A percentile compares a stretch with the other conserved stretches of the same genome.
Evolutionary conservation across 192 early-diverging fungal species (phyloP).

Genomic region (Phlyctochytrium bullatum): DNA sequence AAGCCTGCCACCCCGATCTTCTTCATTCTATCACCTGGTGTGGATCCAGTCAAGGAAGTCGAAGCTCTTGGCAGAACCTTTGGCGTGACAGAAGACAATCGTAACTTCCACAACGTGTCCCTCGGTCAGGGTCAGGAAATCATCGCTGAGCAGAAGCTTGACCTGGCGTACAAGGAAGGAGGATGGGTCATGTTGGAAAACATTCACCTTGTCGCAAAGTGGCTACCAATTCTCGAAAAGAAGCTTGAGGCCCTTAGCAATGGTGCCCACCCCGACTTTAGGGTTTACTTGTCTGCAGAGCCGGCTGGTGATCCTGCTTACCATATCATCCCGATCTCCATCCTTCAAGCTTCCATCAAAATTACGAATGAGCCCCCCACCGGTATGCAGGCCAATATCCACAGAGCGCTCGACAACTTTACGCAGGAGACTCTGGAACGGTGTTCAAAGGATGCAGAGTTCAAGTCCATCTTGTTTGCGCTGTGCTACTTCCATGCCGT

Average conservation of each 20-base stretch:
- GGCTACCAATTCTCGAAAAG: slow-evolving; percentile 63
- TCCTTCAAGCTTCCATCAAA: slow-evolving; percentile 65
- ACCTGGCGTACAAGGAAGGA: slow-evolving; percentile 58
- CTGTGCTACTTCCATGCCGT: slow-evolving; percentile 69
- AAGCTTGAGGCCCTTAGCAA: slow-evolving; percentile 56
- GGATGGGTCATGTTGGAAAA: slow-evolving; percentile 73
- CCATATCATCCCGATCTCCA: slow-evolving; percentile 66
- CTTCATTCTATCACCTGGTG: slow-evolving; percentile 69
- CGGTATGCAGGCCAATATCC: slow-evolving; percentile 69
- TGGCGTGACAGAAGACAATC: slow-evolving; percentile 55
- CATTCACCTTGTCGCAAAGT: slow-evolving; percentile 67
- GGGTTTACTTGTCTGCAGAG: slow-evolving; percentile 63
- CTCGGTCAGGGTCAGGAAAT: slow-evolving; percentile 67
- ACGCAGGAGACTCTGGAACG: slow-evolving; percentile 59
- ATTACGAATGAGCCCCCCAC: slow-evolving; percentile 70
- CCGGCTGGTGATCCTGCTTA: slow-evolving; percentile 59
- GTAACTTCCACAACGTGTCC: slow-evolving; percentile 69
- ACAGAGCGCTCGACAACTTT: slow-evolving; percentile 66
- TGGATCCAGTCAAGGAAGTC: slow-evolving; percentile 69
- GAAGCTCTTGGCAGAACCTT: slow-evolving; percentile 52
- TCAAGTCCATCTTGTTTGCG: slow-evolving; percentile 56
- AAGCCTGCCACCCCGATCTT: slow-evolving; percentile 61
- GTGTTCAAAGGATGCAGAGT: slow-evolving; percentile 67
- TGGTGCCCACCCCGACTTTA: slow-evolving; percentile 53
- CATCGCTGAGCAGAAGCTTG: slow-evolving; percentile 65